Evolutionary conservation across 345 rosid genomes (phyloP).

Genomic region (Ailanthus altissimus): DNA sequence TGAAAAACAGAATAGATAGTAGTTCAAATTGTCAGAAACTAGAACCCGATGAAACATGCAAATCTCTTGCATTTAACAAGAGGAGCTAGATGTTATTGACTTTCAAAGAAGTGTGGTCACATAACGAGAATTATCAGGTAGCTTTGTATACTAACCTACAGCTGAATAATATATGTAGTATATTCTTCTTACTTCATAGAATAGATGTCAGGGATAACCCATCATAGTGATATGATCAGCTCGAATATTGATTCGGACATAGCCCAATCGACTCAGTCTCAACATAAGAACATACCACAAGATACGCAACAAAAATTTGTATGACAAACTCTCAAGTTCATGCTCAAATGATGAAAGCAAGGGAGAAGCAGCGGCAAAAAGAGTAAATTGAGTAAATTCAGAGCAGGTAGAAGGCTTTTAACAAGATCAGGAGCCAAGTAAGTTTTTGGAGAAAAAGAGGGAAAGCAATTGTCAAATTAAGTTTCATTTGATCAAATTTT

Average conservation of each 20-base stretch:
- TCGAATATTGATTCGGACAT: background rate
- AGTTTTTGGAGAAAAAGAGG: background rate
- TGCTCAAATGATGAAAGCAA: background rate
- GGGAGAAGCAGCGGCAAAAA: background rate
- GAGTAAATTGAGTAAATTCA: background rate
- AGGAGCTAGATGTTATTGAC: too few species aligned
- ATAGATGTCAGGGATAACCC: too few species aligned
- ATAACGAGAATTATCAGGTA: too few species aligned
- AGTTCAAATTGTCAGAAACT: background rate
- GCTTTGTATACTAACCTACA: too few species aligned
- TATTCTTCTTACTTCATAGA: too few species aligned
- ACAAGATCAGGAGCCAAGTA: background rate
- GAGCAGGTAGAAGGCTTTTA: background rate
- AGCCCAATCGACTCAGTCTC: background rate
- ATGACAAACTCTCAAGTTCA: background rate
- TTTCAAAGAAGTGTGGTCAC: too few species aligned
- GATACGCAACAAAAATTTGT: background rate
- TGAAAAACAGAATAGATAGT: constrained; percentile 18
- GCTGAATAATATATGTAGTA: too few species aligned
- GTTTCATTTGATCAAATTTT: background rate
- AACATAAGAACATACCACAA: background rate
- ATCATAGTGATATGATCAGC: background rate
- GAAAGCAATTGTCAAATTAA: background rate
- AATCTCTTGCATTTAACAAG: background rate
- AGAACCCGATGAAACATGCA: background rate